phyloP scores from a whole-genome alignment of 768 basidiomycete species.

The Pleurotus cornucopiae region DNA sequence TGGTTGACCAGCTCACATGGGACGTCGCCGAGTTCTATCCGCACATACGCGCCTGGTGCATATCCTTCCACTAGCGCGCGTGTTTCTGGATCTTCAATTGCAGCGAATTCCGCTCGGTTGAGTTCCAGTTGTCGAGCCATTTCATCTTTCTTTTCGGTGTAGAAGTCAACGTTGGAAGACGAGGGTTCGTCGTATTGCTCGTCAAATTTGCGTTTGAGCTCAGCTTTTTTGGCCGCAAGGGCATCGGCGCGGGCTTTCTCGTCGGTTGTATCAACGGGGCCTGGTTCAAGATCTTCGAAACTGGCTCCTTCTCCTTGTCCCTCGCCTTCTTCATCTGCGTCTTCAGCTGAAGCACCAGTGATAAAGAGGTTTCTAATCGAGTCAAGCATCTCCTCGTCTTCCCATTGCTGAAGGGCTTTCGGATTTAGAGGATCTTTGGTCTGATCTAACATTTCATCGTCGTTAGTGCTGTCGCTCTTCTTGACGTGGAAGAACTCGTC shows the following conservation, averaged over 20 bases:
- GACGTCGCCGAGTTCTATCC: constrained; percentile 79
- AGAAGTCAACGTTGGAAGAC: constrained; percentile 77
- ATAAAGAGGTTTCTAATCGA: constrained; percentile 88
- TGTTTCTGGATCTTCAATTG: constrained; percentile 61
- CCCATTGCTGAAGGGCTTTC: constrained; percentile 69
- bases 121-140: constrained; percentile 80
- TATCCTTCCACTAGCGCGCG: constrained; percentile 87
- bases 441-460: constrained; percentile 61
- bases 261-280: constrained; percentile 15
- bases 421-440: constrained; percentile 55
- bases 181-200: constrained; percentile 94
- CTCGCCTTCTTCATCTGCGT: constrained; percentile 32
- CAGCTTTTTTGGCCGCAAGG: constrained; percentile 85
- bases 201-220: constrained; percentile 92
- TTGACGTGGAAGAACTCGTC: constrained; percentile 77
- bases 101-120: constrained; percentile 83
- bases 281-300: constrained; percentile 36
- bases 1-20: constrained; percentile 91
- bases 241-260: constrained; percentile 41
- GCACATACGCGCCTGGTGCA: constrained; percentile 87
- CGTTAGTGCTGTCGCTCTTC: constrained; percentile 23
- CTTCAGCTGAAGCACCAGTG: constrained; percentile 53
- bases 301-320: constrained; percentile 36
- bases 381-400: constrained; percentile 80
- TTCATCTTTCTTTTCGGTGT: constrained; percentile 88